phyloP scores from a whole-genome alignment of 768 basidiomycete genomes.

The Leucocoprinus leucothites region DNA sequence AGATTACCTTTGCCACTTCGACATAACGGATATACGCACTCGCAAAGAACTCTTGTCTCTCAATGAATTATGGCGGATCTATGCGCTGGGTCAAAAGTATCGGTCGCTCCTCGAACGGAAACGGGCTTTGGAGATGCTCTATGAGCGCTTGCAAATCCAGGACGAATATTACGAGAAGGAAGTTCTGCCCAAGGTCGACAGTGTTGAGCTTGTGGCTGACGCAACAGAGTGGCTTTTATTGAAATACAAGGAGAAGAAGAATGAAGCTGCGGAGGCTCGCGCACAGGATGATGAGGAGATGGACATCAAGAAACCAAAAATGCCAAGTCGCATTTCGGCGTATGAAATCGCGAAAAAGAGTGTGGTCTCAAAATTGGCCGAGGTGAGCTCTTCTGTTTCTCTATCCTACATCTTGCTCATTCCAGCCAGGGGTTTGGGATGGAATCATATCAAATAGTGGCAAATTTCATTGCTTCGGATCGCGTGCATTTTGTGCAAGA shows the following conservation, averaged over 20 bases:
- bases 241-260: constrained; percentile 77
- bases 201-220: constrained; percentile 88
- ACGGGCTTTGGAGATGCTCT: constrained; percentile 57
- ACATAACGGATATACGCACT: constrained; percentile 57
- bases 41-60: constrained; percentile 70
- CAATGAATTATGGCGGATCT: constrained; percentile 89
- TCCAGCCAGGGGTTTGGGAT: constrained; percentile 76
- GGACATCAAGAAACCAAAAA: constrained; percentile 61
- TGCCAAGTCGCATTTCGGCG: constrained; percentile 78
- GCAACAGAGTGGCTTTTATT: constrained; percentile 87
- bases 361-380: constrained; percentile 71
- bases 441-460: constrained; percentile 76
- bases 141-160: constrained; percentile 60
- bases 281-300: constrained; percentile 60
- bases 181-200: constrained; percentile 64
- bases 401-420: constrained; percentile 2
- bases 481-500: constrained; percentile 76
- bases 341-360: constrained; percentile 85
- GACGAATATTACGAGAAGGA: constrained; percentile 79
- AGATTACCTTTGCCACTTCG: constrained; percentile 86
- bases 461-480: constrained; percentile 65
- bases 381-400: constrained; percentile 45
- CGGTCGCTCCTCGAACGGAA: constrained; percentile 80
- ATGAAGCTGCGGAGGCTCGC: constrained; percentile 55
- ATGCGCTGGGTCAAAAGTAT: constrained; percentile 85